Percentiles rank a stretch among this genome's conserved stretches.
Conservation (phyloP, 345 rosid genomes). For the Arabis alpina region DNA sequence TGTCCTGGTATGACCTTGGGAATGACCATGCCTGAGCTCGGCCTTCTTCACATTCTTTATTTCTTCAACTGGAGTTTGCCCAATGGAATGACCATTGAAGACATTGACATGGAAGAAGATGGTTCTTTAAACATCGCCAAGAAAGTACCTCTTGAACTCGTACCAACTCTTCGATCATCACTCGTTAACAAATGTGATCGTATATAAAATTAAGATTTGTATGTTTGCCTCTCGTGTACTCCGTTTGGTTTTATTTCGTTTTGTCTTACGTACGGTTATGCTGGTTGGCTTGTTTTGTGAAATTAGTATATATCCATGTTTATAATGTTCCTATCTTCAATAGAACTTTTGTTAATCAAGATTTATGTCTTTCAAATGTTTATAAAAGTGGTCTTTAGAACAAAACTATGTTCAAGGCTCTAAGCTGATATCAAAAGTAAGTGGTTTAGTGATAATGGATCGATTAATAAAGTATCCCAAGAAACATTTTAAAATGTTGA, state of each 20-base stretch:
- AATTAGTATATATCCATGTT: no score
- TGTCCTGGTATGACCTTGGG: conserved; percentile 39
- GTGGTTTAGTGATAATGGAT: no score
- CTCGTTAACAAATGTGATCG: conserved; percentile 4
- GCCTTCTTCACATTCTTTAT: conserved; percentile 39
- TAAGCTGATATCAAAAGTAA: no score
- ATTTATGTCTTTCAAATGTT: neutral
- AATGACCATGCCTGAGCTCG: conserved; percentile 24
- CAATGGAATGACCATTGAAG: conserved; percentile 10
- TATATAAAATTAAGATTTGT: conserved; percentile 1
- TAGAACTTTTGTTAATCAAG: neutral
- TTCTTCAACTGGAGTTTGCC: conserved; percentile 36
- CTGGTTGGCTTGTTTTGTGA: neutral
- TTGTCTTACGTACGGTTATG: neutral
- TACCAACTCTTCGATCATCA: conserved; percentile 12
- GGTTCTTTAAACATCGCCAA: conserved; percentile 23
- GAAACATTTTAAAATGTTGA: no score
- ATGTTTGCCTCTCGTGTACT: neutral
- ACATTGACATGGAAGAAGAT: conserved; percentile 27
- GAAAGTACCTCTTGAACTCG: conserved; percentile 25
- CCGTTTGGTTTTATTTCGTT: neutral
- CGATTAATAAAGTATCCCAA: no score
- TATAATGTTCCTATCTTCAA: neutral
- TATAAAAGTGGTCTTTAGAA: neutral
- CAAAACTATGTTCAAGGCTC: neutral